Base-by-base conservation (phyloP, 768 basidiomycete species). In the Tremella mesenterica region DNA sequence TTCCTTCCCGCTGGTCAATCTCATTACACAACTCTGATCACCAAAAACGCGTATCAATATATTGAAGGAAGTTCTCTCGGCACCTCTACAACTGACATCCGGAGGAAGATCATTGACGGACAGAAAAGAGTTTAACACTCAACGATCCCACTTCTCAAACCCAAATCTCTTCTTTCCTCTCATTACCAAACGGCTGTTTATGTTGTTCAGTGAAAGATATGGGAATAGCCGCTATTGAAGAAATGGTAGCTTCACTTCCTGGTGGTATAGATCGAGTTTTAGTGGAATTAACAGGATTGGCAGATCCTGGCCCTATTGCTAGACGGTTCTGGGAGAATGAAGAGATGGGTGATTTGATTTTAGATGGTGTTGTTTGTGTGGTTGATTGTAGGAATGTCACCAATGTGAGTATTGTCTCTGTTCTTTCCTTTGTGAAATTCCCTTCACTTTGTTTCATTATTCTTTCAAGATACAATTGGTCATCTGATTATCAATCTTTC, bases 201-300 rank as follows among this genome's bases (percentile, higher is more conserved):
- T 99, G 95, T 74, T 99, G 95, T 71, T 92, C 90, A 54, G 88
- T 96, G 75, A 93, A 95, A 64, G 92, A 97, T 69, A 78, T 83
- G 10, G 95, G 95, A 1, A 80, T 87, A 0, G 87, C 90, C 20
- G 90, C 95, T 6, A 95, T 99, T 49, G 89, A 95, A 72, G 86
- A 86, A 64, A 77, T 96, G 52, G 69, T 65, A 3, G 60, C 58
- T 1, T 39, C 44, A 14, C 54, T 60, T 21, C 57, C 46, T 5
- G 60, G 55, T 2, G 60, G 59, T 3, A 62, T 97, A 67, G 95
- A 97, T 74, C 85, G 96, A 72, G 95, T 99, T 58, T 76, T 99
- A 38, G 78, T 99, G 14, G 95, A 99, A 74, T 87, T 93, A 1
- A 97, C 95, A 0, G 93, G 93, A 0, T 78, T 97, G 7, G 93